Percentiles rank a stretch among this genome's conserved stretches.
phyloP scores from a whole-genome alignment of 768 basidiomycete genomes.

The Lactarius akahatsu region DNA sequence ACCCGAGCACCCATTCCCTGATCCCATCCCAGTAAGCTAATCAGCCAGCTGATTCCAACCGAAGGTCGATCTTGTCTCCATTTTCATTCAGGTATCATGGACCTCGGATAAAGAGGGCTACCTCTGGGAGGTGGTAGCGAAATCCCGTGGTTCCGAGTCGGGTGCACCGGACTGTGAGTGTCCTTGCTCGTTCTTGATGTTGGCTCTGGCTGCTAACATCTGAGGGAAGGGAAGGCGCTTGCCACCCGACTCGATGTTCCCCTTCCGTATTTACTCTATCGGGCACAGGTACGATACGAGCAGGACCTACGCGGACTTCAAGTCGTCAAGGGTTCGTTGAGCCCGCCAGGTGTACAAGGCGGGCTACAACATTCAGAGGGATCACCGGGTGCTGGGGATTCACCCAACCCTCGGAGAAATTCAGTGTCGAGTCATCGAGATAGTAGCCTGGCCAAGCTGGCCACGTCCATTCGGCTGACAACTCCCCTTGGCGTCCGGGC shows the following conservation, averaged over 20 bases:
- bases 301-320: constrained; percentile 80
- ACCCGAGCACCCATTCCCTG: constrained; percentile 62
- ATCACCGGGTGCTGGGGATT: constrained; percentile 20
- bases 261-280: constrained; percentile 79
- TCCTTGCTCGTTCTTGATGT: neutral
- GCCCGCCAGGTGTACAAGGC: constrained; percentile 44
- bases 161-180: constrained; percentile 76
- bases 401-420: constrained; percentile 25
- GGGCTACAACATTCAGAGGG: constrained; percentile 28
- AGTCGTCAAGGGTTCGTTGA: constrained; percentile 63
- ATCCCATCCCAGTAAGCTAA: constrained; percentile 66
- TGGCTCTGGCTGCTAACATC: neutral
- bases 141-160: constrained; percentile 69
- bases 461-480: constrained; percentile 45
- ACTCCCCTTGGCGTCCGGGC: constrained; percentile 68
- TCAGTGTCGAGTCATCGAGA: constrained; percentile 25
- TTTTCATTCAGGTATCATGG: constrained; percentile 70
- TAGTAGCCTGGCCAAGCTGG: constrained; percentile 35
- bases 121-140: constrained; percentile 84
- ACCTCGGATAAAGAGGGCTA: constrained; percentile 79
- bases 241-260: constrained; percentile 79
- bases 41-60: neutral
- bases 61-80: neutral
- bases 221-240: constrained; percentile 70
- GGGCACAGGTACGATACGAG: constrained; percentile 81